Conservation (phyloP, 805 yeast species). For the Sungouiozyma ichnusensis region DNA sequence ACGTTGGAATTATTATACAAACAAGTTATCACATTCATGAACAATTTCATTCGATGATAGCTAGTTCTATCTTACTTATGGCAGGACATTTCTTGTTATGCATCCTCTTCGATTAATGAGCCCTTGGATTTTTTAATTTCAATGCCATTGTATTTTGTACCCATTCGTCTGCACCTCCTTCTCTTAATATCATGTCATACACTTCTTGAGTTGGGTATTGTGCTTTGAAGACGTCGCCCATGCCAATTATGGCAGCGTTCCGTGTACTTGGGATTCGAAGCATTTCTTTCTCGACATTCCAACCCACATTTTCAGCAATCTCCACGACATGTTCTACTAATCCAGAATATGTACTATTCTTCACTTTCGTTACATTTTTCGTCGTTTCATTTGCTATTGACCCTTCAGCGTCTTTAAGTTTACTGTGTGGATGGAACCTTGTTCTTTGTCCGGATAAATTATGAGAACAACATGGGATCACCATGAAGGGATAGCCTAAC, state of each 20-base stretch:
- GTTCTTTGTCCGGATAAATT: conserved; percentile 65
- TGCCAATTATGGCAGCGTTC: conserved; percentile 81
- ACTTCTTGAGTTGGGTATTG: conserved; percentile 30
- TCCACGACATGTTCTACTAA: conserved; percentile 77
- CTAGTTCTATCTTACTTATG: too few relatives aligned
- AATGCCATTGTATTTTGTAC: conserved; percentile 67
- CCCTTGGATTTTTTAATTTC: conserved; percentile 60
- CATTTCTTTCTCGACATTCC: conserved; percentile 81
- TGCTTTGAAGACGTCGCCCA: conserved; percentile 29
- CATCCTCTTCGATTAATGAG: conserved; percentile 39
- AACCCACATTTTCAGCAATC: conserved; percentile 58
- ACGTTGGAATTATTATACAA: too few relatives aligned
- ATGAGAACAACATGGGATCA: conserved; percentile 93
- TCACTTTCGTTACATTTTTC: conserved; percentile 8
- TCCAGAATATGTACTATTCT: conserved; percentile 65
- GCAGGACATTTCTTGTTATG: too few relatives aligned
- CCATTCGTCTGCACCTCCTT: conserved; percentile 92
- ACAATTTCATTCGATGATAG: too few relatives aligned
- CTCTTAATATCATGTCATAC: conserved; percentile 53
- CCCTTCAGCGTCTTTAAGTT: too few relatives aligned
- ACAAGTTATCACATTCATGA: too few relatives aligned
- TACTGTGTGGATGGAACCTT: conserved; percentile 31
- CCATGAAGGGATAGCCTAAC: conserved; percentile 76
- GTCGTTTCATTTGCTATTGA: too few relatives aligned
- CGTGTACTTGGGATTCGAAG: conserved; percentile 88